Conservation (phyloP, 2,329 filamentous ascomycete genomes). For the Cordyceps pruinosa region DNA sequence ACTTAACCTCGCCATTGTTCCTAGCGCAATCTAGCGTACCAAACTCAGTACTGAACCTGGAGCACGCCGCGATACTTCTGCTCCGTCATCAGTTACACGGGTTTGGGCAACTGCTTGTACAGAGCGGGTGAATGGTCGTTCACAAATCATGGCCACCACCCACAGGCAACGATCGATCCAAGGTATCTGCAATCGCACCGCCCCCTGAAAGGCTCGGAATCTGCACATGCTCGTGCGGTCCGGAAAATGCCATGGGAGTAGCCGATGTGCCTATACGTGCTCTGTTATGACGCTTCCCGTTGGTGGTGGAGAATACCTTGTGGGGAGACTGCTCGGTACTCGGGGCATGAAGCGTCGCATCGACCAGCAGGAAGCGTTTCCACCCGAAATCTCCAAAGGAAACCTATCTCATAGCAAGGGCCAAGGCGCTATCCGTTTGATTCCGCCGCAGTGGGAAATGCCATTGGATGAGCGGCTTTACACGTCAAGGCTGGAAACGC, state of each 20-base stretch:
- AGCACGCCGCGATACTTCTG: not conserved
- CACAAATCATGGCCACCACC: not conserved
- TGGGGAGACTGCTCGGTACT: constrained; percentile 6
- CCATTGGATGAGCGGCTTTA: not conserved
- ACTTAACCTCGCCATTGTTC: not conserved
- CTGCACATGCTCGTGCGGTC: constrained; percentile 2
- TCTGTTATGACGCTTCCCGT: not conserved
- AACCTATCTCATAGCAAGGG: not conserved
- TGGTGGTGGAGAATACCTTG: not conserved
- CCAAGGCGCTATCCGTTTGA: constrained; percentile 1
- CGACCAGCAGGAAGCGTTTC: constrained; percentile 5
- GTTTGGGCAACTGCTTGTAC: not conserved
- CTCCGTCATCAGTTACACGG: not conserved
- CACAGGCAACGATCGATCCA: not conserved
- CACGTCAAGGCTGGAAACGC: constrained; percentile 1
- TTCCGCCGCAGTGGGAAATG: constrained; percentile 1
- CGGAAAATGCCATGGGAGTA: not conserved
- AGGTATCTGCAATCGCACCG: not conserved
- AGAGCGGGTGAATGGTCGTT: too few species aligned
- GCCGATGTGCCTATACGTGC: constrained; percentile 1
- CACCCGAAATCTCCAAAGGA: constrained; percentile 7
- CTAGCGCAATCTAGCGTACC: not conserved
- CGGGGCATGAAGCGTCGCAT: constrained; percentile 5
- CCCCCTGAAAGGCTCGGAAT: not conserved
- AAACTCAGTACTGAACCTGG: not conserved